phyloP scores from a whole-genome alignment of 2,329 filamentous ascomycete genomes.

The Paracamarosporium sp. region DNA sequence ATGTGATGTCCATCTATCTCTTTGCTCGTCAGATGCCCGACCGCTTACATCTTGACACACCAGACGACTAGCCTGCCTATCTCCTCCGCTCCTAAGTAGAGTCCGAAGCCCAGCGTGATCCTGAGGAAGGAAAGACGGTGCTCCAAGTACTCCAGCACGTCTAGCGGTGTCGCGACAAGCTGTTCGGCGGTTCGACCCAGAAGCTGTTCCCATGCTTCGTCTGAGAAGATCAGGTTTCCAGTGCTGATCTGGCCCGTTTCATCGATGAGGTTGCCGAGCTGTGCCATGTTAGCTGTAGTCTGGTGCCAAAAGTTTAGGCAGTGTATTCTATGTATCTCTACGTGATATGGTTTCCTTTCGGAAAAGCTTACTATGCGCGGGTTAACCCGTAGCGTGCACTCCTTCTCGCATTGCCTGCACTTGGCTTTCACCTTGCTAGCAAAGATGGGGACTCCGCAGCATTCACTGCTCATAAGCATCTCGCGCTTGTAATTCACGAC shows the following conservation, averaged over 20 bases:
- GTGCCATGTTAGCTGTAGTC: background rate
- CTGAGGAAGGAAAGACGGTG: conserved; percentile 60
- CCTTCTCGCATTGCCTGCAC: conserved; percentile 52
- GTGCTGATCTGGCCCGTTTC: conserved; percentile 62
- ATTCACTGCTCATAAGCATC: conserved; percentile 55
- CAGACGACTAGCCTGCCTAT: conserved; percentile 41
- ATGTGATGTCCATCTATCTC: background rate
- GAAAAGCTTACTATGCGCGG: conserved; percentile 45
- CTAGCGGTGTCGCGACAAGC: conserved; percentile 48
- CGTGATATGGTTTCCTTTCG: background rate
- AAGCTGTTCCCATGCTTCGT: conserved; percentile 60
- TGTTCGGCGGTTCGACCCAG: conserved; percentile 54
- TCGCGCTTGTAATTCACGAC: conserved; percentile 48
- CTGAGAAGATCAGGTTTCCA: conserved; percentile 62
- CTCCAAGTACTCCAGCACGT: conserved; percentile 58
- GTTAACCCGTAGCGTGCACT: conserved; percentile 48
- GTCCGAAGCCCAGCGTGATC: conserved; percentile 63
- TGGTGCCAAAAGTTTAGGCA: background rate
- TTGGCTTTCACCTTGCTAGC: conserved; percentile 52
- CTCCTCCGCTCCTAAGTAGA: conserved; percentile 49
- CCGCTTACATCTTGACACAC: conserved; percentile 31
- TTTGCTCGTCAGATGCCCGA: background rate
- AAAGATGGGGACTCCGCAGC: conserved; percentile 62
- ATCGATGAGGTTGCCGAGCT: conserved; percentile 56
- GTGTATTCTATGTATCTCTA: background rate